Evolutionary conservation across 176 grass and related monocot species (phyloP).

Genomic region (Zizania latifolia): DNA sequence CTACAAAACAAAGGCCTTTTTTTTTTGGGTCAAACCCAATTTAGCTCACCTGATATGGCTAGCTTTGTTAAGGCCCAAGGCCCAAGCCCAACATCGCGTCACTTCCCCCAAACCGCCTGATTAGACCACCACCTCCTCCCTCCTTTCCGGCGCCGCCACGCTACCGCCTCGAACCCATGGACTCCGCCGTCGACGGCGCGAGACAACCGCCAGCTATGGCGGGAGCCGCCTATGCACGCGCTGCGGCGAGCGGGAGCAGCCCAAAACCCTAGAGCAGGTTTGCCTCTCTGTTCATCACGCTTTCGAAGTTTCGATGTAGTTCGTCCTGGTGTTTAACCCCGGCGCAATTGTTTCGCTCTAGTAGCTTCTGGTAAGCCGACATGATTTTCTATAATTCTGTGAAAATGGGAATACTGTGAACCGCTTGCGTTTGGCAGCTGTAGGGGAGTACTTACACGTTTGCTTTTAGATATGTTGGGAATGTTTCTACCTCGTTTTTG

Average conservation of each 20-base stretch:
- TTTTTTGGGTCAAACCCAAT: no score
- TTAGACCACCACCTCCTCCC: no score
- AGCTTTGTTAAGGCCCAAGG: no score
- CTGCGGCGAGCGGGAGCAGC: slow-evolving; percentile 64
- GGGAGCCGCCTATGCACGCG: slow-evolving; percentile 45
- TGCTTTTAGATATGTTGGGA: slow-evolving; percentile 74
- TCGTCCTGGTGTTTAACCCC: not conserved
- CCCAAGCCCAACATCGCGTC: no score
- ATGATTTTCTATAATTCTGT: not conserved
- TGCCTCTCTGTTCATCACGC: not conserved
- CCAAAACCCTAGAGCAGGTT: slow-evolving; percentile 89
- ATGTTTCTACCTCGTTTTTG: slow-evolving; percentile 80
- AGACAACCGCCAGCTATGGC: slow-evolving; percentile 6
- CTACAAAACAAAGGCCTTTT: no score
- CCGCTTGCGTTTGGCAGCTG: not conserved
- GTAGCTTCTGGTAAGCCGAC: not conserved
- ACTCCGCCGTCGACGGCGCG: not conserved
- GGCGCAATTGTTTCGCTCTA: not conserved
- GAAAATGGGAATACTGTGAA: not conserved
- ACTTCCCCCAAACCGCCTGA: no score
- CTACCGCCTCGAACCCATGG: no score
- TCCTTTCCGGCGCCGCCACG: no score
- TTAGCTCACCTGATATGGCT: no score
- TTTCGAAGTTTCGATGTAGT: not conserved
- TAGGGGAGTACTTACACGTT: slow-evolving; percentile 1